These are phyloP conservation scores for Russula ochroleuca DNA, from an alignment of 768 basidiomycete genomes.

Conservation along the genomic window DNA sequence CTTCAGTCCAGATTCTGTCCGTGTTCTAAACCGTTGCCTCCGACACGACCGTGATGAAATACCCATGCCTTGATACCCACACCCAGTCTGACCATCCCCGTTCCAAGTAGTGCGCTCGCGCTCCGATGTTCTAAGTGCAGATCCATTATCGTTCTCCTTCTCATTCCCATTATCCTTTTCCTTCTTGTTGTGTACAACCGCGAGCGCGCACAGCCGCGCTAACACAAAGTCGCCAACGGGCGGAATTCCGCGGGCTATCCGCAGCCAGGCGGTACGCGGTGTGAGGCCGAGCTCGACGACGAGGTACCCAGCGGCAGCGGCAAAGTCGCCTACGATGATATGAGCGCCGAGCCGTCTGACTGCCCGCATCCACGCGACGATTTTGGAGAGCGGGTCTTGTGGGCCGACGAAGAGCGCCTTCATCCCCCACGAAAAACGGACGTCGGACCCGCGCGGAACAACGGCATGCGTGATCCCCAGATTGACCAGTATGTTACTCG, in stretches of 20 bases:
- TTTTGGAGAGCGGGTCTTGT: slow-evolving; percentile 16
- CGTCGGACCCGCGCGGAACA: slow-evolving; percentile 3
- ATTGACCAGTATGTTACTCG: neutral
- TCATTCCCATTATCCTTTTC: neutral
- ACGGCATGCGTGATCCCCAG: slow-evolving; percentile 19
- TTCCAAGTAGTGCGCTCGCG: neutral
- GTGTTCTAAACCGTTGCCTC: neutral
- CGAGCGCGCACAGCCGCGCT: slow-evolving; percentile 4
- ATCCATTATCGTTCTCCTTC: neutral
- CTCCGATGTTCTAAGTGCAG: neutral
- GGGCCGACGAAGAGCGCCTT: slow-evolving; percentile 18
- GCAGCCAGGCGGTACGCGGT: slow-evolving; percentile 17
- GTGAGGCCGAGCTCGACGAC: slow-evolving; percentile 14
- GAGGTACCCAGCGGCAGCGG: slow-evolving; percentile 19
- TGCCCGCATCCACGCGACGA: slow-evolving; percentile 23
- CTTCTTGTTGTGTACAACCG: neutral
- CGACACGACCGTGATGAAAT: neutral
- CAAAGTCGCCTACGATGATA: slow-evolving; percentile 14
- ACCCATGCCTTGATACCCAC: too few relatives aligned
- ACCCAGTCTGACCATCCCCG: neutral
- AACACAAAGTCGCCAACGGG: slow-evolving; percentile 11
- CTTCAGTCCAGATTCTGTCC: slow-evolving; percentile 16
- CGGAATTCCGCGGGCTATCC: slow-evolving; percentile 16
- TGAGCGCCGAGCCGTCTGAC: slow-evolving; percentile 11
- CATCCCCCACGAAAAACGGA: slow-evolving; percentile 5